Evolutionary conservation across 345 rosid species (phyloP), one percentile per base, ranked within the genome.

Genomic region (Nephelium lappaceum): DNA sequence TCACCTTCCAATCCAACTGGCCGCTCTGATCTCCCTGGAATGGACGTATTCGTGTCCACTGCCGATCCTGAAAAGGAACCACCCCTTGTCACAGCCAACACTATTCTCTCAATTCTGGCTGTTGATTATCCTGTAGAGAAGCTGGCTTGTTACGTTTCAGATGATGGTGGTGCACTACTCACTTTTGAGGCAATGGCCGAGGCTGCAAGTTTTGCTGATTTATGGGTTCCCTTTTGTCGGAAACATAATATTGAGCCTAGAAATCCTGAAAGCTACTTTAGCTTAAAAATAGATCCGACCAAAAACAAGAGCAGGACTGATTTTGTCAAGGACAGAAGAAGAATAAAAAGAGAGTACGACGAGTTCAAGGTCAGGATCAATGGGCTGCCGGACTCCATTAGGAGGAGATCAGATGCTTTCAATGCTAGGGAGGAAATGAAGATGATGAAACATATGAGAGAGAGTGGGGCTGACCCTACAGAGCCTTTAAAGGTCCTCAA

Each of bases 41-140:
- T 91, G 11, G 99, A 96, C 82, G 72, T 94, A 16, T 92, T 94
- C 69, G 98, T 96, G 45, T 93, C 99, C 55, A 94, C 98, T 0
- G 98, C 99, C 0, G 99, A 96, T 80, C 99, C 97, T 2, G 97
- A 96, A 77, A 96, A 94, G 83, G 99, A 94, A 76, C 99, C 98
- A 3, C 97, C 97, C 2, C 91, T 96, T 6, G 88, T 85, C 71
- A 94, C 97, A 0, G 95, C 98, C 74, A 94, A 94, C 82, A 96
- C 98, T 1, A 90, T 96, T 51, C 91, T 94, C 24, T 95, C 97
- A n/a, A 92, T 94, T 36, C 83, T 94, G 36, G 87, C 97, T 0
- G 91, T 78, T n/a, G 98, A 96, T 78, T 96, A 96, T 77, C 99
- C 99, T 3, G 97, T 93, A 0, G 98, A 96, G 75, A 96, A 94